phyloP scores from a whole-genome alignment of 2,329 filamentous ascomycete species.

The Aspergillus udagawae region DNA sequence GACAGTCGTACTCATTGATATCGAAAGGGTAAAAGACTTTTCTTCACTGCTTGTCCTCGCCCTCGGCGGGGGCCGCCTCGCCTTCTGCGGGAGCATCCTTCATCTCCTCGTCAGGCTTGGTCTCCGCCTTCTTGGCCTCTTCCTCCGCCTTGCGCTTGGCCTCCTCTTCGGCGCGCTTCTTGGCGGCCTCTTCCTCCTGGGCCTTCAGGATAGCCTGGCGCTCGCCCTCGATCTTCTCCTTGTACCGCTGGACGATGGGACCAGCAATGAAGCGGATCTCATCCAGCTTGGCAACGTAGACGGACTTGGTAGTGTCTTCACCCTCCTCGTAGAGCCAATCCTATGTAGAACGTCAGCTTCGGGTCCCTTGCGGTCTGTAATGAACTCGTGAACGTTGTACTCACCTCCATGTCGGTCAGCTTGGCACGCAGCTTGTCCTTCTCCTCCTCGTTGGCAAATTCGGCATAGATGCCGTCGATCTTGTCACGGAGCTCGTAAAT shows the following conservation, averaged over 20 bases:
- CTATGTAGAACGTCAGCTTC: slow-evolving; percentile 46
- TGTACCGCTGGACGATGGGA: slow-evolving; percentile 89
- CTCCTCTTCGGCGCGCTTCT: slow-evolving; percentile 63
- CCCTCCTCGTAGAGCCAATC: slow-evolving; percentile 99
- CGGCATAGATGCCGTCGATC: slow-evolving; percentile 84
- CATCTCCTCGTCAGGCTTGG: slow-evolving; percentile 51
- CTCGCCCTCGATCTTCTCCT: slow-evolving; percentile 88
- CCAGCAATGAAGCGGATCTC: slow-evolving; percentile 89
- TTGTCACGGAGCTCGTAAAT: slow-evolving; percentile 97
- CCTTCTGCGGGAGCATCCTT: slow-evolving; percentile 52
- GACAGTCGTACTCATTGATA: slow-evolving; percentile 10
- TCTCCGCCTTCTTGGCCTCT: slow-evolving; percentile 52
- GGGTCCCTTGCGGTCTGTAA: neutral
- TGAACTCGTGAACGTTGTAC: slow-evolving; percentile 27
- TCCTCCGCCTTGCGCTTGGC: slow-evolving; percentile 76
- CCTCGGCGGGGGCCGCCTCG: slow-evolving; percentile 29
- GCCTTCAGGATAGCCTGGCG: slow-evolving; percentile 65
- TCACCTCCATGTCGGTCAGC: slow-evolving; percentile 81
- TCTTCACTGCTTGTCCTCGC: slow-evolving; percentile 37
- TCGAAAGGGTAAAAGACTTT: slow-evolving; percentile 9
- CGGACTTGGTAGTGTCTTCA: slow-evolving; percentile 87
- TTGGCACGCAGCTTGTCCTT: slow-evolving; percentile 81
- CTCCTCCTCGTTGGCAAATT: slow-evolving; percentile 87
- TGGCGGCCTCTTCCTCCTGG: slow-evolving; percentile 63
- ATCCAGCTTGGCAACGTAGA: slow-evolving; percentile 92